Conservation (phyloP, 148 eudicot species). For the Chenopodium quinoa region DNA sequence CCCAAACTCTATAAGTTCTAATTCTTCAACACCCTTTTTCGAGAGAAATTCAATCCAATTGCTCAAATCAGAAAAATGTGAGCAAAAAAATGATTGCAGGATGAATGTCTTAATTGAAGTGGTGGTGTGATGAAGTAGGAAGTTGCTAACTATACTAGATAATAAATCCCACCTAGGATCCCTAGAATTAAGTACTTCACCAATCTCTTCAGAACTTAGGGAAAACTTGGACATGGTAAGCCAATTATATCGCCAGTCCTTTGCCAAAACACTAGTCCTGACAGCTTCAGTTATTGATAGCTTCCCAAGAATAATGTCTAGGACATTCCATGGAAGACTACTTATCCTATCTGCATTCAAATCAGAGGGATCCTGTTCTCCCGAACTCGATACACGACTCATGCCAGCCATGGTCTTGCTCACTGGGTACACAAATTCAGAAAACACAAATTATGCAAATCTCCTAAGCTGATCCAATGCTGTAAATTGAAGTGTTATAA, state of each 20-base stretch:
- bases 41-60: too few species aligned
- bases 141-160: background rate
- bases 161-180: background rate
- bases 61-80: too few species aligned
- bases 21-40: too few species aligned
- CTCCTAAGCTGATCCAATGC: background rate
- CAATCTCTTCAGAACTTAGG: background rate
- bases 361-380: background rate
- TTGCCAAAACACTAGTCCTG: slow-evolving; percentile 9
- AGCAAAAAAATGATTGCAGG: background rate
- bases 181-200: too few species aligned
- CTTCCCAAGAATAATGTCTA: slow-evolving; percentile 9
- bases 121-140: background rate
- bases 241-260: slow-evolving; percentile 12
- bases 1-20: too few species aligned
- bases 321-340: background rate
- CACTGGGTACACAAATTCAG: background rate
- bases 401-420: background rate
- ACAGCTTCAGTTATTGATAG: background rate
- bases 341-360: slow-evolving; percentile 8
- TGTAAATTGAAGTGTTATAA: background rate
- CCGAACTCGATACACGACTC: background rate
- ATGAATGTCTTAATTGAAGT: slow-evolving; percentile 1
- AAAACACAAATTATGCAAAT: background rate
- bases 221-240: slow-evolving; percentile 7